Conservation (phyloP, 495 filamentous ascomycete genomes). For the Umbilicaria muhlenbergii region DNA sequence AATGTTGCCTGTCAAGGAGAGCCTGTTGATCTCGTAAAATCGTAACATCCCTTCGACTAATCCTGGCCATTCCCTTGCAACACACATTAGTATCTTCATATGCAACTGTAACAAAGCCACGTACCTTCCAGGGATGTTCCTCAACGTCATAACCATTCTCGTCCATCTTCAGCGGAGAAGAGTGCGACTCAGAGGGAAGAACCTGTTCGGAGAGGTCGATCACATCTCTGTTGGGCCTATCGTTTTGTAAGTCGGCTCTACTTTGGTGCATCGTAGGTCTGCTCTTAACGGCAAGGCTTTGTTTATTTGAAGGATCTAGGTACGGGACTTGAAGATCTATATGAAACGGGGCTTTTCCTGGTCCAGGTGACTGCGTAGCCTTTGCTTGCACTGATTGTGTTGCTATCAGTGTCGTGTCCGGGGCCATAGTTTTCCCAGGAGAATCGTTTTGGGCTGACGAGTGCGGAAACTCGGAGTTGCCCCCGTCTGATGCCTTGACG, state of each 20-base stretch:
- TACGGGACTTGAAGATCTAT: no score
- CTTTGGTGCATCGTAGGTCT: background rate
- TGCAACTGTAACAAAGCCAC: no score
- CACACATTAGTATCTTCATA: no score
- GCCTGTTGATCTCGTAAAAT: slow-evolving; percentile 45
- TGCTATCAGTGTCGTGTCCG: no score
- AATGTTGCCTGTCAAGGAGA: slow-evolving; percentile 36
- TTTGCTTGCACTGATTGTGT: no score
- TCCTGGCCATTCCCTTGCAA: slow-evolving; percentile 20
- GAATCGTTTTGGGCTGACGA: no score
- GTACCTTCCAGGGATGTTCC: slow-evolving; percentile 19
- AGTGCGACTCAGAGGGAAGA: background rate
- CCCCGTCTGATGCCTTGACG: no score
- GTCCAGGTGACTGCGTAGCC: no score
- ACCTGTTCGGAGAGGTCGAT: background rate
- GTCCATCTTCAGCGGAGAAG: background rate
- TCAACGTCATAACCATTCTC: background rate
- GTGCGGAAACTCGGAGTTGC: no score
- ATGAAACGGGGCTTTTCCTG: no score
- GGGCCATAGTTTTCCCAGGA: no score
- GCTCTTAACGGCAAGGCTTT: background rate
- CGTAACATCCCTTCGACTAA: slow-evolving; percentile 29
- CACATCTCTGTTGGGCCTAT: background rate
- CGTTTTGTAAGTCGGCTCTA: background rate
- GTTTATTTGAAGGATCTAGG: background rate